Percentiles rank a stretch among this genome's conserved stretches.
Conservation (phyloP, 306 rosid genomes). For the Cucurbita argyrosperma region DNA sequence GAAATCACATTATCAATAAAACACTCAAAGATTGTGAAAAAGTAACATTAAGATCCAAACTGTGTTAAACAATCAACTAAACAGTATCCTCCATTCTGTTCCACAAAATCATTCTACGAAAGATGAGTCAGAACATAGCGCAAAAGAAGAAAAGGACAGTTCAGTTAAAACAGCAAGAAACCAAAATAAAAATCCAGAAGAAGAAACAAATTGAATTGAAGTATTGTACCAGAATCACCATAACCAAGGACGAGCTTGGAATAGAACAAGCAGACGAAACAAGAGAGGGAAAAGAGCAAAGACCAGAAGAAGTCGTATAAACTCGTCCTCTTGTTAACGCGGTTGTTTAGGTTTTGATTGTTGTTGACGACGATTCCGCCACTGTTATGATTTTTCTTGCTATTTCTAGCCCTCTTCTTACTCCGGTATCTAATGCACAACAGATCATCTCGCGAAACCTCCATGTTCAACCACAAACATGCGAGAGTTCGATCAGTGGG, state of each 20-base stretch:
- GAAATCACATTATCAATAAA: background rate
- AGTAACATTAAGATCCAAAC: background rate
- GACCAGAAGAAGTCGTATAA: conserved; percentile 53
- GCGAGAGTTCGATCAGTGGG: background rate
- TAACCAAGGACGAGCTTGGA: conserved; percentile 41
- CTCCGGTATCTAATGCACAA: conserved; percentile 19
- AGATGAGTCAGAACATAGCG: background rate
- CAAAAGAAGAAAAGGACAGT: background rate
- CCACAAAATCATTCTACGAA: background rate
- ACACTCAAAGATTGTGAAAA: background rate
- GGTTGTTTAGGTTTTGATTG: background rate
- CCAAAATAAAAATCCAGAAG: background rate
- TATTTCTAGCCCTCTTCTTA: background rate
- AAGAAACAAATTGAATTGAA: background rate
- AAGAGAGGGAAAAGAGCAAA: conserved; percentile 48
- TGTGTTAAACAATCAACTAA: background rate
- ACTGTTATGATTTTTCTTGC: background rate
- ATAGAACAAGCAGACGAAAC: conserved; percentile 44
- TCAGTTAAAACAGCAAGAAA: background rate
- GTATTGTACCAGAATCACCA: conserved; percentile 37
- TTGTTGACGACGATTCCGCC: background rate
- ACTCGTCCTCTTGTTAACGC: conserved; percentile 15
- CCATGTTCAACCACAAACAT: conserved; percentile 31
- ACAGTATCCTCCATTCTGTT: background rate
- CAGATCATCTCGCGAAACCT: conserved; percentile 19